Percentiles rank a stretch among this genome's conserved stretches.
These are phyloP conservation scores for Hypoxylon rubiginosum DNA, from an alignment of 2,329 filamentous ascomycete genomes.

Conservation along the genomic window DNA sequence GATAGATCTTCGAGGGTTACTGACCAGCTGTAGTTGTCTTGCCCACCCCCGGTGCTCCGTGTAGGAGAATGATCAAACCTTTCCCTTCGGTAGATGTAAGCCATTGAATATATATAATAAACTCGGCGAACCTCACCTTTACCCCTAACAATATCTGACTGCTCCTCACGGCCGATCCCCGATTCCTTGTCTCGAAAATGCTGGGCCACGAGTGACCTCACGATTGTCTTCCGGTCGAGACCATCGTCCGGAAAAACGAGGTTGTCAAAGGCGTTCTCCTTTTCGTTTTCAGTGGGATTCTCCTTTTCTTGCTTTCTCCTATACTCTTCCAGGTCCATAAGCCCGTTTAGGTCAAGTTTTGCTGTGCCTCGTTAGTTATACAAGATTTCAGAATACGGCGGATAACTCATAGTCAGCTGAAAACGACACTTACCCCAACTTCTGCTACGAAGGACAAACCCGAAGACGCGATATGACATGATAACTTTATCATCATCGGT, in stretches of 20 bases:
- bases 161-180: conserved; percentile 22
- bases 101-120: not conserved
- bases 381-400: conserved; percentile 1
- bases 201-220: conserved; percentile 50
- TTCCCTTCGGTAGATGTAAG: conserved; percentile 27
- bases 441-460: conserved; percentile 51
- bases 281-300: not conserved
- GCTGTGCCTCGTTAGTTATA: conserved; percentile 4
- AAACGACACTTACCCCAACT: conserved; percentile 51
- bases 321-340: conserved; percentile 1
- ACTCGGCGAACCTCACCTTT: conserved; percentile 48
- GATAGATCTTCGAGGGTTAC: not conserved
- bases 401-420: conserved; percentile 8
- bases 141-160: conserved; percentile 50
- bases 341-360: conserved; percentile 5
- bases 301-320: not conserved
- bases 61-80: conserved; percentile 38
- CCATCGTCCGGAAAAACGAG: conserved; percentile 10
- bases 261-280: not conserved
- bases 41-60: conserved; percentile 40
- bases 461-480: conserved; percentile 53
- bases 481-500: conserved; percentile 34
- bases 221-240: conserved; percentile 41
- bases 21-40: conserved; percentile 41
- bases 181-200: conserved; percentile 51